Evolutionary conservation across 495 filamentous ascomycete species (phyloP).

Genomic region (Staphylotrichum tortipilum): DNA sequence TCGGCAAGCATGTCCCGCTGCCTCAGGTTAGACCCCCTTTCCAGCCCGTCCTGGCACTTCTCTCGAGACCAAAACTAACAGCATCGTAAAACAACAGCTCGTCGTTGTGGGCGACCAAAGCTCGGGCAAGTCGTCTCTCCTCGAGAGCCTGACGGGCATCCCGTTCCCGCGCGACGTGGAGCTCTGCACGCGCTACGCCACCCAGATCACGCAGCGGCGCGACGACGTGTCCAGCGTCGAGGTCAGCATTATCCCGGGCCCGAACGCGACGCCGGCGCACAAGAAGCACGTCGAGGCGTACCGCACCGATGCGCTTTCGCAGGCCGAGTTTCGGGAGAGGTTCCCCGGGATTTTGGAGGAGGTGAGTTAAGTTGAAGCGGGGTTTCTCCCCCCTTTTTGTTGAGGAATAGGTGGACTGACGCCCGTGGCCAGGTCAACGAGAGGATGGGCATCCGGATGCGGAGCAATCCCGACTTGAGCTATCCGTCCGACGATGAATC

Average conservation of each 20-base stretch:
- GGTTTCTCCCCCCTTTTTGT: constrained; percentile 18
- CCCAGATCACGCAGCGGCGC: constrained; percentile 42
- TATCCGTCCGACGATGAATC: not conserved
- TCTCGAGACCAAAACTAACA: no score
- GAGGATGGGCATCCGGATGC: constrained; percentile 29
- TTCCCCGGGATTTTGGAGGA: constrained; percentile 19
- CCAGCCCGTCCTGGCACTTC: not conserved
- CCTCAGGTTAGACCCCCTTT: constrained; percentile 19
- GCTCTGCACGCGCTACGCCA: constrained; percentile 49
- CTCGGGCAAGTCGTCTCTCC: constrained; percentile 40
- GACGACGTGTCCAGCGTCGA: constrained; percentile 17
- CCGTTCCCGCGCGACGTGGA: constrained; percentile 37
- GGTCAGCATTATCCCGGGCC: constrained; percentile 38
- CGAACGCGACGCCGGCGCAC: constrained; percentile 16
- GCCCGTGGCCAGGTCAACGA: constrained; percentile 21
- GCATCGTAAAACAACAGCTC: constrained; percentile 20
- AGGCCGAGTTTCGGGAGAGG: constrained; percentile 6
- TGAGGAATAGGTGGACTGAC: constrained; percentile 14
- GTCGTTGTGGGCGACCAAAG: constrained; percentile 42
- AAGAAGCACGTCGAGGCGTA: constrained; percentile 13
- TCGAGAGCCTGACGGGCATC: constrained; percentile 42
- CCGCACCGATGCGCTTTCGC: constrained; percentile 3
- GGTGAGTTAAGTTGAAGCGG: constrained; percentile 14
- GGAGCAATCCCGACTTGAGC: not conserved
- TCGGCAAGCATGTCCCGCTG: constrained; percentile 30